Conservation (phyloP, 2,329 filamentous ascomycete genomes). For the Eurotiales sp. region DNA sequence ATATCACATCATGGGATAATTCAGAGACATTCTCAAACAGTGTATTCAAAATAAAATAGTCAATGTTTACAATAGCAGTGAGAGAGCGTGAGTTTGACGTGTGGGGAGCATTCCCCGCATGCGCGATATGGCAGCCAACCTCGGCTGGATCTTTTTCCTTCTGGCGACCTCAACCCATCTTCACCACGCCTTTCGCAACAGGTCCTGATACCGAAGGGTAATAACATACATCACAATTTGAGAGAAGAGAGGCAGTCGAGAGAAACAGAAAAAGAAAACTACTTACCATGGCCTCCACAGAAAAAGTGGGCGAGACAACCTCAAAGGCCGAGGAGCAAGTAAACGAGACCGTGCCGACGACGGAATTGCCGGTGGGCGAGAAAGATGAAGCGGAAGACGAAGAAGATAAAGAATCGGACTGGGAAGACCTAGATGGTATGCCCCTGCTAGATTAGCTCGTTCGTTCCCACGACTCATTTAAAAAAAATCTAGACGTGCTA, state of each 20-base stretch:
- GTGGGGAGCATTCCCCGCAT: constrained; percentile 4
- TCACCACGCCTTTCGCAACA: neutral
- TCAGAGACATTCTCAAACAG: neutral
- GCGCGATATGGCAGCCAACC: neutral
- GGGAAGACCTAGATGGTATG: constrained; percentile 87
- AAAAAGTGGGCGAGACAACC: neutral
- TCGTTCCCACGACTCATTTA: neutral
- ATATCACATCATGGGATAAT: too few species aligned
- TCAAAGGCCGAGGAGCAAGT: constrained; percentile 6
- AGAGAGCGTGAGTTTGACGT: too few species aligned
- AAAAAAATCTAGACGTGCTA: constrained; percentile 68
- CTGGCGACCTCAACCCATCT: neutral
- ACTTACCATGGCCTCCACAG: constrained; percentile 9
- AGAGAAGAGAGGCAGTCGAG: neutral
- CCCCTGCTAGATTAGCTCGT: constrained; percentile 4
- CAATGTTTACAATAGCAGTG: too few species aligned
- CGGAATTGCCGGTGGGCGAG: constrained; percentile 50
- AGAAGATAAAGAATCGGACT: constrained; percentile 90
- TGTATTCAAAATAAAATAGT: too few species aligned
- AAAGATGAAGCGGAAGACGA: constrained; percentile 75
- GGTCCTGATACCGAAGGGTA: too few species aligned
- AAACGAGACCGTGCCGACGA: neutral
- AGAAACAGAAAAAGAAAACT: too few species aligned
- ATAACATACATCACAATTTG: neutral
- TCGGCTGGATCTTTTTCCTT: constrained; percentile 1